A percentile compares a stretch with the other conserved stretches of the same genome.
Conservation (phyloP, 192 early-diverging fungal genomes). For the Coemansia sp. region DNA sequence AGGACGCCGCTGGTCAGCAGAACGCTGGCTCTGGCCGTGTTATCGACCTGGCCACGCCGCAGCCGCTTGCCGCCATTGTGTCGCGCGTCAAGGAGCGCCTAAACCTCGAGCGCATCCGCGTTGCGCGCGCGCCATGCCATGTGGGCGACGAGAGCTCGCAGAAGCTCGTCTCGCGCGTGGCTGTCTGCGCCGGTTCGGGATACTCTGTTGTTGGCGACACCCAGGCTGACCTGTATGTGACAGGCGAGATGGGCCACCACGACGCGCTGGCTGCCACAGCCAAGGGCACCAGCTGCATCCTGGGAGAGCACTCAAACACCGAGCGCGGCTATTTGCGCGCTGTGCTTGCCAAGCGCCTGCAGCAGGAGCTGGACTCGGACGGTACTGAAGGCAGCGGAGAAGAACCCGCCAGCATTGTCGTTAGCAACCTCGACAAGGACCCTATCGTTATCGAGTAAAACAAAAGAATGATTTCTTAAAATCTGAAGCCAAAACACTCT, state of each 20-base stretch:
- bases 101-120: constrained; percentile 68
- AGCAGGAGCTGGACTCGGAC: constrained; percentile 46
- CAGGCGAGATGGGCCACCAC: constrained; percentile 96
- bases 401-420: constrained; percentile 59
- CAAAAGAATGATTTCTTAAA: neutral
- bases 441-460: constrained; percentile 60
- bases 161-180: constrained; percentile 67
- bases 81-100: constrained; percentile 51
- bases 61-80: constrained; percentile 23
- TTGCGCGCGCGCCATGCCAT: constrained; percentile 65
- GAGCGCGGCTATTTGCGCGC: constrained; percentile 81
- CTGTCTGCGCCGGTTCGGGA: constrained; percentile 92
- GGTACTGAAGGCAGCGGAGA: constrained; percentile 13
- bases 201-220: constrained; percentile 60
- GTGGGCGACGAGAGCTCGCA: constrained; percentile 10
- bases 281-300: constrained; percentile 75
- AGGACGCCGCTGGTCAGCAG: constrained; percentile 36
- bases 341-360: constrained; percentile 63
- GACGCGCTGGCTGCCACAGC: constrained; percentile 82
- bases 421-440: constrained; percentile 74
- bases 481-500: too few species aligned
- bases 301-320: constrained; percentile 90
- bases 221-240: constrained; percentile 78
- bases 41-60: constrained; percentile 28
- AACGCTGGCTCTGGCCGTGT: constrained; percentile 39